phyloP scores from a whole-genome alignment of 495 filamentous ascomycete genomes.

The Durotheca rogersii region DNA sequence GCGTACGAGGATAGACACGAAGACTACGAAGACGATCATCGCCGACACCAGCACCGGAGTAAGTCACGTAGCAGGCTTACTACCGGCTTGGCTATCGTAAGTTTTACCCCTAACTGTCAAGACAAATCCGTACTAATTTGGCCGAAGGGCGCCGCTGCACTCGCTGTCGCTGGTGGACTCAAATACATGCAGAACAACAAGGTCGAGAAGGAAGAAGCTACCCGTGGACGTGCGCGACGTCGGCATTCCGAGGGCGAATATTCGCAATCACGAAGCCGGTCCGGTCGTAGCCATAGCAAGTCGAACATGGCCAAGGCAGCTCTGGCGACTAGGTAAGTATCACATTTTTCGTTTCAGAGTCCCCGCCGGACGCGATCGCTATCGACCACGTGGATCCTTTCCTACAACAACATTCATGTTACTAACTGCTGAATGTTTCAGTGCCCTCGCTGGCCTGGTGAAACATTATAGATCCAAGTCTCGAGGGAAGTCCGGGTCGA shows the following conservation, averaged over 20 bases:
- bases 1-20: slow-evolving; percentile 66
- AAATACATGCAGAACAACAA: slow-evolving; percentile 72
- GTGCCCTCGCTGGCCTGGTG: slow-evolving; percentile 70
- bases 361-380: no score
- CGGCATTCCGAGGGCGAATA: slow-evolving; percentile 47
- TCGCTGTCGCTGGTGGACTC: slow-evolving; percentile 71
- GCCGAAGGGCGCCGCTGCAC: slow-evolving; percentile 61
- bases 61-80: slow-evolving; percentile 52
- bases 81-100: slow-evolving; percentile 71
- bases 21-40: slow-evolving; percentile 36
- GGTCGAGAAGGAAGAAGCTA: slow-evolving; percentile 61
- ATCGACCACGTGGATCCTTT: no score
- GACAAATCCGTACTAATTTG: slow-evolving; percentile 2
- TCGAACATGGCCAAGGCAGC: slow-evolving; percentile 77
- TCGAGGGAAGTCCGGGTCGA: slow-evolving; percentile 51
- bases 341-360: background rate
- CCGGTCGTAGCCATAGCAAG: slow-evolving; percentile 49
- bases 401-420: no score
- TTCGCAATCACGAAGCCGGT: slow-evolving; percentile 37
- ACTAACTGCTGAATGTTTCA: slow-evolving; percentile 16
- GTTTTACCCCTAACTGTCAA: background rate
- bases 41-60: slow-evolving; percentile 30
- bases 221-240: slow-evolving; percentile 69
- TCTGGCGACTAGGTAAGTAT: slow-evolving; percentile 63
- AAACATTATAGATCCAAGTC: slow-evolving; percentile 68